phyloP scores from a whole-genome alignment of 345 rosid genomes.

The Gossypium thurberi region DNA sequence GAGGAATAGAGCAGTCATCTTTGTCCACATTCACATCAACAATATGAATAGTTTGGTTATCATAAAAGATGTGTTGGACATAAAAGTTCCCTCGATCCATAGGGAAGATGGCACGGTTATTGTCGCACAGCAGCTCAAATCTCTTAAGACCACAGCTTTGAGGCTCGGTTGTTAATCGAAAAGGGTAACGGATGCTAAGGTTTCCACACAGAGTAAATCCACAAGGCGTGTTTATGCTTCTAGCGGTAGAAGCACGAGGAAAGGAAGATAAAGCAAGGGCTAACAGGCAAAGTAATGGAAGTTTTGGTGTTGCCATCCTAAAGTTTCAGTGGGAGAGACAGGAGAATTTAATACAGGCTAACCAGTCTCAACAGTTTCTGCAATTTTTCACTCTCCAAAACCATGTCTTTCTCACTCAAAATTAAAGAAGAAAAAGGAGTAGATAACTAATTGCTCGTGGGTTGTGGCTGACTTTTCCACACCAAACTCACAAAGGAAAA shows the following conservation, averaged over 20 bases:
- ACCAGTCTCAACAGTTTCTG: background rate
- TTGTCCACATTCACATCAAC: background rate
- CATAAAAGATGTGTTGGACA: background rate
- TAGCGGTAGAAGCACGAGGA: background rate
- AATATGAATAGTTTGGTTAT: background rate
- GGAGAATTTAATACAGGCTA: background rate
- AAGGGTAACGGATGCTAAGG: background rate
- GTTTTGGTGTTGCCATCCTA: background rate
- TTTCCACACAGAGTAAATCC: background rate
- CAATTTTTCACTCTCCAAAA: background rate
- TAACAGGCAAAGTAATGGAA: background rate
- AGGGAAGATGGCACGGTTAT: constrained; percentile 7
- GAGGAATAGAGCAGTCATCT: constrained; percentile 1
- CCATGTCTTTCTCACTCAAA: background rate
- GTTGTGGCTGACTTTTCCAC: no score
- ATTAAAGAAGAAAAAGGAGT: no score
- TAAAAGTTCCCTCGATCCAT: background rate
- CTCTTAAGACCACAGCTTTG: background rate
- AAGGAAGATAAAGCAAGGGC: background rate
- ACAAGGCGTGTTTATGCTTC: background rate
- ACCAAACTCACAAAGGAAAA: no score
- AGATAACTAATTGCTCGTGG: no score
- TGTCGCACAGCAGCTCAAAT: background rate
- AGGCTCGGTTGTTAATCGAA: background rate
- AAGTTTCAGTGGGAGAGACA: background rate